A percentile compares a stretch with the other conserved stretches of the same genome.
phyloP scores from a whole-genome alignment of 805 yeast species.

The Ogataea corticis region DNA sequence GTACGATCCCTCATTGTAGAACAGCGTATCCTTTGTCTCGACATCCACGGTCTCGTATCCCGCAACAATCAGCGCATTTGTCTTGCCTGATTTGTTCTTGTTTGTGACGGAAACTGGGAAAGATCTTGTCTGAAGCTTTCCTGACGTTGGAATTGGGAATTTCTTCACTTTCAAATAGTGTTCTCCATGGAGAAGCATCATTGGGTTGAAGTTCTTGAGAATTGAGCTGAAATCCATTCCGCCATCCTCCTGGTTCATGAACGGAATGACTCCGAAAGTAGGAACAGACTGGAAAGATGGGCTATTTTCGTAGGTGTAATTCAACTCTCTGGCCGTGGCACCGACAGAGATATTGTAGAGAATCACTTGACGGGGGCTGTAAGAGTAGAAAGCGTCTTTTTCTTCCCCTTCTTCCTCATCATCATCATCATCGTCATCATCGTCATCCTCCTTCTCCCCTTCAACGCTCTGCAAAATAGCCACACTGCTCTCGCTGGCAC shows the following conservation, averaged over 20 bases:
- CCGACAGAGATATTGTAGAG: slow-evolving; percentile 90
- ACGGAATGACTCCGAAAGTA: slow-evolving; percentile 86
- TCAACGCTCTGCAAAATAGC: slow-evolving; percentile 62
- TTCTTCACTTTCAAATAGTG: slow-evolving; percentile 78
- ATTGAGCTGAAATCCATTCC: slow-evolving; percentile 57
- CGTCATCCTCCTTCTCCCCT: slow-evolving; percentile 45
- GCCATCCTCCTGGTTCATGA: slow-evolving; percentile 62
- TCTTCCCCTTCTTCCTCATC: slow-evolving; percentile 41
- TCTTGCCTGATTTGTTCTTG: slow-evolving; percentile 54
- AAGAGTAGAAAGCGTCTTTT: slow-evolving; percentile 48
- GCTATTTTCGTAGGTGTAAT: slow-evolving; percentile 77
- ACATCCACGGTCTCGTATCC: slow-evolving; percentile 71
- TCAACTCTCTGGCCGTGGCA: slow-evolving; percentile 72
- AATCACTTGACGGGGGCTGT: slow-evolving; percentile 69
- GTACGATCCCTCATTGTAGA: slow-evolving; percentile 80
- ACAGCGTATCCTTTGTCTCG: slow-evolving; percentile 65
- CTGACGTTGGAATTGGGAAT: slow-evolving; percentile 78
- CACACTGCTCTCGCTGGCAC: slow-evolving; percentile 77
- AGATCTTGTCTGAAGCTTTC: slow-evolving; percentile 57
- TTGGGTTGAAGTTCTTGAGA: slow-evolving; percentile 83
- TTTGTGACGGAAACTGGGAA: slow-evolving; percentile 74
- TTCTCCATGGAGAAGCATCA: slow-evolving; percentile 91
- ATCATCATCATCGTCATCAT: slow-evolving; percentile 42
- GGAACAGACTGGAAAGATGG: slow-evolving; percentile 83
- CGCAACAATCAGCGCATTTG: slow-evolving; percentile 76